Evolutionary conservation across 345 rosid genomes (phyloP).

Genomic region (Heritiera fomes): DNA sequence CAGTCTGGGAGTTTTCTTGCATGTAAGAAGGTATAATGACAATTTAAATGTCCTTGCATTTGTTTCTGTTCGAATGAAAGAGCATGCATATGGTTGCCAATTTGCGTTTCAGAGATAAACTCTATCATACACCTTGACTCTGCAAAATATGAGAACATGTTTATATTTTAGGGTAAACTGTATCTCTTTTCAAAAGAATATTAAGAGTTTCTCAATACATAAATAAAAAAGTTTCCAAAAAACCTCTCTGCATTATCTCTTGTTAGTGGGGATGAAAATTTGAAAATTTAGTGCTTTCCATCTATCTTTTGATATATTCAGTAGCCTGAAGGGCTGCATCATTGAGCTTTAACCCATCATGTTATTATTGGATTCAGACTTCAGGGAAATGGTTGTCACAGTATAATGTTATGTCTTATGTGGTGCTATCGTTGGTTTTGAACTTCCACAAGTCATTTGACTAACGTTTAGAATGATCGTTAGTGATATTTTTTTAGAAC

Average conservation of each 20-base stretch:
- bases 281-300: not conserved
- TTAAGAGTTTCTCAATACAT: not conserved
- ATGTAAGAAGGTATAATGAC: constrained; percentile 75
- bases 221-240: not conserved
- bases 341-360: not conserved
- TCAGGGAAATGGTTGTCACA: not conserved
- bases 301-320: not conserved
- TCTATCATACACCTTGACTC: not conserved
- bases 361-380: not conserved
- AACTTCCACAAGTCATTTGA: not conserved
- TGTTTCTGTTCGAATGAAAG: not conserved
- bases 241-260: not conserved
- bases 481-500: not conserved
- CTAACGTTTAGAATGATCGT: not conserved
- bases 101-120: not conserved
- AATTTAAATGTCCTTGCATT: constrained; percentile 4
- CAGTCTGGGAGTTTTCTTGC: constrained; percentile 80
- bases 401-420: not conserved
- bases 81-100: not conserved
- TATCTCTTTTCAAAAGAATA: not conserved
- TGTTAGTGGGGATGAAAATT: not conserved
- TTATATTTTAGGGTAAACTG: not conserved
- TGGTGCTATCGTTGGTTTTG: not conserved
- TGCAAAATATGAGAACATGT: constrained; percentile 11
- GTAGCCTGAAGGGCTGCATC: not conserved